Percentiles rank a stretch among this genome's conserved stretches.
Evolutionary conservation across 2,329 filamentous ascomycete species (phyloP).

Genomic region (Furcasterigmium furcatum): DNA sequence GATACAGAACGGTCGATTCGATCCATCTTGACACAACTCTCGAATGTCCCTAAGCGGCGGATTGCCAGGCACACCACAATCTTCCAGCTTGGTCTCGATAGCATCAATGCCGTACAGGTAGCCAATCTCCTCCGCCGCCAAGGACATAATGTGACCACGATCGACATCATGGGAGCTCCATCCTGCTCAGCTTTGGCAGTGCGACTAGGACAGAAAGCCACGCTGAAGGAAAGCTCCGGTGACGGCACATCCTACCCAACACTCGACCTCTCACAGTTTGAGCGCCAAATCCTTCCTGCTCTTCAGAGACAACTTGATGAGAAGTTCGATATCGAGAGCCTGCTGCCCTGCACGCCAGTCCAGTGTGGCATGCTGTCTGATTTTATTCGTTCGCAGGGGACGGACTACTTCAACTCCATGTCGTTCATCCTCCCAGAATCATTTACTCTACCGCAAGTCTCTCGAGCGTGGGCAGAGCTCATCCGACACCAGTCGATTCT

Average conservation of each 20-base stretch:
- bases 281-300: constrained; percentile 21
- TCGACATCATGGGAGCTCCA: constrained; percentile 69
- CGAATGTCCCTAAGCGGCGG: constrained; percentile 40
- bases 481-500: constrained; percentile 65
- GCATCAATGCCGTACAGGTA: constrained; percentile 81
- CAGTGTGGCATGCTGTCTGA: constrained; percentile 79
- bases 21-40: constrained; percentile 54
- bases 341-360: constrained; percentile 76
- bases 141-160: constrained; percentile 58
- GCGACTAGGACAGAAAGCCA: constrained; percentile 4
- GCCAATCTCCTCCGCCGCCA: constrained; percentile 62
- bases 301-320: constrained; percentile 16
- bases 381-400: constrained; percentile 64
- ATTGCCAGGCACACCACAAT: constrained; percentile 68
- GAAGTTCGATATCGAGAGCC: constrained; percentile 41
- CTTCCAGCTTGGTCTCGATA: constrained; percentile 86
- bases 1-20: constrained; percentile 37
- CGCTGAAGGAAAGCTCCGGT: too few relatives aligned
- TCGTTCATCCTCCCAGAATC: constrained; percentile 44
- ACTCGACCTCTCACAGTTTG: constrained; percentile 40
- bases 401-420: constrained; percentile 74
- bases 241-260: too few relatives aligned
- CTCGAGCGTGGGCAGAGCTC: constrained; percentile 56
- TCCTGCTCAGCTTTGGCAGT: constrained; percentile 37
- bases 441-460: constrained; percentile 37